These are phyloP conservation scores for Aegilops speltoides DNA, from an alignment of 176 grass and related monocot species.

Conservation along the genomic window DNA sequence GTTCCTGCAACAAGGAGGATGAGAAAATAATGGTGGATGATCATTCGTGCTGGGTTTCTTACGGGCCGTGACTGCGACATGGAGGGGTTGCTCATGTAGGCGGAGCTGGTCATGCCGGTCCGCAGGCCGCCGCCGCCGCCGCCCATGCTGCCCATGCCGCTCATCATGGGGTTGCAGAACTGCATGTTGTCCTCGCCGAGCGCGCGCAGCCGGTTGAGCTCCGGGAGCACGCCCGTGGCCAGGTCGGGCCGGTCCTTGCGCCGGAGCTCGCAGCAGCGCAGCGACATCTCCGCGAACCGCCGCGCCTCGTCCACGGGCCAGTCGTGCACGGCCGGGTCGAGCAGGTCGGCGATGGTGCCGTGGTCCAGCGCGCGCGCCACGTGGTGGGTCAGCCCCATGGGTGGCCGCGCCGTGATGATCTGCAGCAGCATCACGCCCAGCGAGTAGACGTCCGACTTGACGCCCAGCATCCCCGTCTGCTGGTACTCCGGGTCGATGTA, in stretches of 20 bases:
- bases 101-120: constrained; percentile 27
- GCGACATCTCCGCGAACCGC: constrained; percentile 55
- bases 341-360: constrained; percentile 52
- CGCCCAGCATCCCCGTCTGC: constrained; percentile 86
- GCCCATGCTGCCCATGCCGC: background rate
- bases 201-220: constrained; percentile 51
- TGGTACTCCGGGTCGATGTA: constrained; percentile 99
- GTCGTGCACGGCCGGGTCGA: constrained; percentile 61
- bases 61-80: constrained; percentile 33
- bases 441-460: constrained; percentile 92
- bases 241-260: constrained; percentile 85
- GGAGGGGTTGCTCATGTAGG: constrained; percentile 26
- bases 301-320: constrained; percentile 78
- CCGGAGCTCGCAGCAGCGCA: constrained; percentile 73
- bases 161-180: constrained; percentile 16
- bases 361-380: constrained; percentile 63
- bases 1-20: background rate
- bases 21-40: background rate
- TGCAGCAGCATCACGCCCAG: constrained; percentile 92
- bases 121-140: background rate
- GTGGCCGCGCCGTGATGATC: constrained; percentile 63
- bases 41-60: background rate
- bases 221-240: constrained; percentile 64
- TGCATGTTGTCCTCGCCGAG: constrained; percentile 66
- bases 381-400: constrained; percentile 86